phyloP scores from a whole-genome alignment of 805 yeast species.

The Myxozyma kluyveri region DNA sequence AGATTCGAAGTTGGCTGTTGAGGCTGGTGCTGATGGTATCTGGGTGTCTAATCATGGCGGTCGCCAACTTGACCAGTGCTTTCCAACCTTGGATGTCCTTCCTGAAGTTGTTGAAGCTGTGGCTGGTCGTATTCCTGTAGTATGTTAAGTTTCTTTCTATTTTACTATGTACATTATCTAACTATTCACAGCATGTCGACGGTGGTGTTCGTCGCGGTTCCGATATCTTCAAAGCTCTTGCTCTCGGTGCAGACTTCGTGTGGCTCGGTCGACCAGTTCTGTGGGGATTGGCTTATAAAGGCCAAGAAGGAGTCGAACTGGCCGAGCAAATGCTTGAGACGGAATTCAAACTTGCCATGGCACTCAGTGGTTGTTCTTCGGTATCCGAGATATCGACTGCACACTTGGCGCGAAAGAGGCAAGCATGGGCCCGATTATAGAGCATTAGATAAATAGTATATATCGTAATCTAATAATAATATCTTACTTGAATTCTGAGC shows the following conservation, averaged over 20 bases:
- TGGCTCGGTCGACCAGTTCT: slow-evolving; percentile 68
- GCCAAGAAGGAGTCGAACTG: slow-evolving; percentile 59
- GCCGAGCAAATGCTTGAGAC: slow-evolving; percentile 30
- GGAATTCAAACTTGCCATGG: slow-evolving; percentile 31
- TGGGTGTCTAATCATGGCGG: slow-evolving; percentile 76
- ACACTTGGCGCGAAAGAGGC: slow-evolving; percentile 4
- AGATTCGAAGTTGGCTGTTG: slow-evolving; percentile 59
- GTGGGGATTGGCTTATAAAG: slow-evolving; percentile 64
- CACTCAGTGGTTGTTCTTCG: slow-evolving; percentile 20
- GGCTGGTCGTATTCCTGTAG: slow-evolving; percentile 50
- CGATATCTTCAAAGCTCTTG: slow-evolving; percentile 63
- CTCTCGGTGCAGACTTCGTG: slow-evolving; percentile 64
- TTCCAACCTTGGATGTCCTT: slow-evolving; percentile 63
- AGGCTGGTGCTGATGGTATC: slow-evolving; percentile 59
- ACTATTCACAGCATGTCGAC: slow-evolving; percentile 47
- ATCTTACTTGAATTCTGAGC: too few species aligned
- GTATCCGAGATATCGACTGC: slow-evolving; percentile 15
- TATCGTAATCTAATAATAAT: too few species aligned
- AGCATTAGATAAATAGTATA: too few species aligned
- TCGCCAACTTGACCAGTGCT: slow-evolving; percentile 62
- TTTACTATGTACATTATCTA: background rate
- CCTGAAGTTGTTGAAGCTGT: slow-evolving; percentile 49
- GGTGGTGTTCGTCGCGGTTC: slow-evolving; percentile 71
- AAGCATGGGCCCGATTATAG: slow-evolving; percentile 8
- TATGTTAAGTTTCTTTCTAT: background rate